A percentile compares a stretch with the other conserved stretches of the same genome.
Conservation (phyloP, 2,329 filamentous ascomycete species). For the Xylaria arbuscula region DNA sequence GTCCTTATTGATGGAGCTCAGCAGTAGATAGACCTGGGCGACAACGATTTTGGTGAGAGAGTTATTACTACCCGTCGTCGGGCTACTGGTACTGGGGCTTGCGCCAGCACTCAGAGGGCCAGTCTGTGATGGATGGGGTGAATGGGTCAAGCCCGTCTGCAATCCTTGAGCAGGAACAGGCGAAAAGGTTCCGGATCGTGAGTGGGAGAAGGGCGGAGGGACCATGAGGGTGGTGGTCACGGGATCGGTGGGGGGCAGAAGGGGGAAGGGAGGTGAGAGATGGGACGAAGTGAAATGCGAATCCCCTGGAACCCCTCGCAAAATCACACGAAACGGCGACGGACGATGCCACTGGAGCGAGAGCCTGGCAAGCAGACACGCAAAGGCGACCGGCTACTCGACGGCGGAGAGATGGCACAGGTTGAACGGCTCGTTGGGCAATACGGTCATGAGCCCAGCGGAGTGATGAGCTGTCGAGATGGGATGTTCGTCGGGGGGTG, state of each 20-base stretch:
- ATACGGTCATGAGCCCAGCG: conserved; percentile 46
- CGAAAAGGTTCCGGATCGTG: conserved; percentile 73
- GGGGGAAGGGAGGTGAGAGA: conserved; percentile 39
- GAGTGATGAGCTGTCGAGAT: conserved; percentile 27
- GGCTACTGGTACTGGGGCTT: conserved; percentile 71
- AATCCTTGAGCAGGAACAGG: conserved; percentile 68
- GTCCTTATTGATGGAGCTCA: conserved; percentile 95
- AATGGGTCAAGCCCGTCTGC: conserved; percentile 67
- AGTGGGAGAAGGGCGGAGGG: conserved; percentile 51
- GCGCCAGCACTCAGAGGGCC: conserved; percentile 69
- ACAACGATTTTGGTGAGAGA: conserved; percentile 92
- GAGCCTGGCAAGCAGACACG: conserved; percentile 24
- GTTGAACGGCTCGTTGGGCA: conserved; percentile 37
- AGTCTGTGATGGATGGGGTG: conserved; percentile 67
- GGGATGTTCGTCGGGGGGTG: background rate
- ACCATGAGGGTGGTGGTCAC: conserved; percentile 51
- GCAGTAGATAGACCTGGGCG: conserved; percentile 92
- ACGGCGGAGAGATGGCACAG: conserved; percentile 37
- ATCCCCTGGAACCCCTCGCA: conserved; percentile 48
- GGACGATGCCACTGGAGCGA: conserved; percentile 30
- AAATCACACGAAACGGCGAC: conserved; percentile 36
- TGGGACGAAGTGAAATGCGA: conserved; percentile 40
- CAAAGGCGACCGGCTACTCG: conserved; percentile 28
- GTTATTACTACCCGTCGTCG: conserved; percentile 64
- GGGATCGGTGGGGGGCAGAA: conserved; percentile 40